Percentiles rank a stretch among this genome's conserved stretches.
These are phyloP conservation scores for Dryas alaskensis DNA, from an alignment of 306 rosid species.

Conservation along the genomic window DNA sequence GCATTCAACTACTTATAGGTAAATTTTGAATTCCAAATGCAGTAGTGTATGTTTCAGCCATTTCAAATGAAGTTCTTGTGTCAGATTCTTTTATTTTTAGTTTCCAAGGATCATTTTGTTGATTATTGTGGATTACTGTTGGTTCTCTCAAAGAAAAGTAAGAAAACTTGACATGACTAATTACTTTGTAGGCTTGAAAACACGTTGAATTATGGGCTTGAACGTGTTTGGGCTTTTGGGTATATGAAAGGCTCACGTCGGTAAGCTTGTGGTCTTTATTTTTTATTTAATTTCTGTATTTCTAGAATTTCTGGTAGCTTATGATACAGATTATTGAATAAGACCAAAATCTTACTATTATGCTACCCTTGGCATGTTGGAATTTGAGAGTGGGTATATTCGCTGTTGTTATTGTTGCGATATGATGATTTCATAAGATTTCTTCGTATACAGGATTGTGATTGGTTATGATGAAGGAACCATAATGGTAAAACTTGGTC, in stretches of 20 bases:
- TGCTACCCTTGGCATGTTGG: neutral
- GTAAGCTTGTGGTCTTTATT: constrained; percentile 41
- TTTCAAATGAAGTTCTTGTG: neutral
- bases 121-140: neutral
- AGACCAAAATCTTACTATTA: neutral
- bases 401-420: neutral
- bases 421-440: constrained; percentile 1
- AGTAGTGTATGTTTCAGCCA: constrained; percentile 3
- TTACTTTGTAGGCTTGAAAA: constrained; percentile 81
- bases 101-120: neutral
- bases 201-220: constrained; percentile 96
- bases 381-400: neutral
- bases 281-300: neutral
- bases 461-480: constrained; percentile 98
- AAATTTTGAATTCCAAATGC: constrained; percentile 11
- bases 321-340: neutral
- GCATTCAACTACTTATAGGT: constrained; percentile 98
- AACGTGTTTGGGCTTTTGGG: constrained; percentile 99
- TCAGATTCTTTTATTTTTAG: neutral
- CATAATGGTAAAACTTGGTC: constrained; percentile 94
- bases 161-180: neutral
- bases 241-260: constrained; percentile 90
- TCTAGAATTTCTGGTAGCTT: constrained; percentile 2
- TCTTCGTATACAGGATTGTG: constrained; percentile 54
- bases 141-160: neutral